Percentiles rank a stretch among this genome's conserved stretches.
Conservation (phyloP, 768 basidiomycete genomes). For the Coprinellus micaceus region DNA sequence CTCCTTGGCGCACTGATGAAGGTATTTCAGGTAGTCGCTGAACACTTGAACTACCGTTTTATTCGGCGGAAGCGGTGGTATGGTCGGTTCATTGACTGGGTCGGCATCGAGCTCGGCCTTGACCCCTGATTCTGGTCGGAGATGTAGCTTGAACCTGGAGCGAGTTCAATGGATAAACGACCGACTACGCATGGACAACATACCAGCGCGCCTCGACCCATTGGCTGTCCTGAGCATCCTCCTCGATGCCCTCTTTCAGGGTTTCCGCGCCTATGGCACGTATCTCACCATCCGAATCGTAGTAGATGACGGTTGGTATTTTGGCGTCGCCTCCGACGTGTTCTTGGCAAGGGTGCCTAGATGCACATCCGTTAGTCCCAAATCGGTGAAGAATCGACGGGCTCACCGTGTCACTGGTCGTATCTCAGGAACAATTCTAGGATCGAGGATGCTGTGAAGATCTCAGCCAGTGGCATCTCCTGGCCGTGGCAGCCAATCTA, state of each 20-base stretch:
- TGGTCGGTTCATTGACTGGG: constrained; percentile 1
- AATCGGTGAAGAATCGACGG: neutral
- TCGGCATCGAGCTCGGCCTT: no score
- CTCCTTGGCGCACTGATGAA: constrained; percentile 31
- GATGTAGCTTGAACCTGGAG: constrained; percentile 28
- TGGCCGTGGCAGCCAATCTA: neutral
- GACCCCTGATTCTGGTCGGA: constrained; percentile 6
- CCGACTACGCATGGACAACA: neutral
- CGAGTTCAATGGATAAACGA: no score
- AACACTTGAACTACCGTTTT: constrained; percentile 34
- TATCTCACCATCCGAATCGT: no score
- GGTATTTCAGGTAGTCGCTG: constrained; percentile 38
- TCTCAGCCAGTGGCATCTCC: neutral
- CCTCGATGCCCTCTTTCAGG: constrained; percentile 15
- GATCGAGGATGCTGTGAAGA: constrained; percentile 22
- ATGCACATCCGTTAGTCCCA: neutral
- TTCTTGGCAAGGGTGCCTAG: constrained; percentile 15
- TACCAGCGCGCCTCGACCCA: constrained; percentile 16
- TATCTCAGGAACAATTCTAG: constrained; percentile 24
- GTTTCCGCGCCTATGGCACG: no score
- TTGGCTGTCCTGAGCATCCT: constrained; percentile 10
- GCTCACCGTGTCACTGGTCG: constrained; percentile 23
- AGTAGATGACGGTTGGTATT: constrained; percentile 15
- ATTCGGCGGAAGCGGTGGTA: constrained; percentile 30
- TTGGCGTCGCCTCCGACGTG: constrained; percentile 14